These are phyloP conservation scores for Myxozyma geophila DNA, from an alignment of 805 yeast genomes.

Conservation along the genomic window DNA sequence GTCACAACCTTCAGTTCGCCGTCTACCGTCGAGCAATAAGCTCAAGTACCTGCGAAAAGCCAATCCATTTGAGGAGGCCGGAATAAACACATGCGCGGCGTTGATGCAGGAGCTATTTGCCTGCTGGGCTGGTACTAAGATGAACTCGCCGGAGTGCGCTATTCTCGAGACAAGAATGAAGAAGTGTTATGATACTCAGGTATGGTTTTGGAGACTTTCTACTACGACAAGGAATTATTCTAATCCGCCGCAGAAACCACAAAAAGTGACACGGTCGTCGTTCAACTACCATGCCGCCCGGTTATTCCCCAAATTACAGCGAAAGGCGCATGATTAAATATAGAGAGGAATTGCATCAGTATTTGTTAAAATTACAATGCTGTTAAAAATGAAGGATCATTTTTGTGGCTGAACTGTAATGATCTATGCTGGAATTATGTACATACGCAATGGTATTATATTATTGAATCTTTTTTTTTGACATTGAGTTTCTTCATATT, in stretches of 20 bases:
- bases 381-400: background rate
- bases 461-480: background rate
- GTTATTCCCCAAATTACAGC: conserved; percentile 25
- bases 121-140: conserved; percentile 38
- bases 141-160: conserved; percentile 29
- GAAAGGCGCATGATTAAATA: conserved; percentile 24
- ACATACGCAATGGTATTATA: background rate
- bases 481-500: background rate
- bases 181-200: conserved; percentile 26
- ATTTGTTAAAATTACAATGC: too few relatives aligned
- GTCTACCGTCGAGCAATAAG: conserved; percentile 16
- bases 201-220: too few relatives aligned
- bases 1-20: background rate
- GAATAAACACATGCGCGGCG: conserved; percentile 25
- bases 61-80: conserved; percentile 6
- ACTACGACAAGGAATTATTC: background rate
- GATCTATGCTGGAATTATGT: background rate
- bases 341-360: background rate
- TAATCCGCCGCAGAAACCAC: conserved; percentile 6
- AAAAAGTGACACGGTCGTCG: conserved; percentile 18
- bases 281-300: conserved; percentile 37
- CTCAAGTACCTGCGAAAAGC: conserved; percentile 21
- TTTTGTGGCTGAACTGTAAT: background rate
- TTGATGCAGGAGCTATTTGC: conserved; percentile 28
- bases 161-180: conserved; percentile 19